phyloP scores from a whole-genome alignment of 2,329 filamentous ascomycete genomes.

The Fusarium subtropicale region DNA sequence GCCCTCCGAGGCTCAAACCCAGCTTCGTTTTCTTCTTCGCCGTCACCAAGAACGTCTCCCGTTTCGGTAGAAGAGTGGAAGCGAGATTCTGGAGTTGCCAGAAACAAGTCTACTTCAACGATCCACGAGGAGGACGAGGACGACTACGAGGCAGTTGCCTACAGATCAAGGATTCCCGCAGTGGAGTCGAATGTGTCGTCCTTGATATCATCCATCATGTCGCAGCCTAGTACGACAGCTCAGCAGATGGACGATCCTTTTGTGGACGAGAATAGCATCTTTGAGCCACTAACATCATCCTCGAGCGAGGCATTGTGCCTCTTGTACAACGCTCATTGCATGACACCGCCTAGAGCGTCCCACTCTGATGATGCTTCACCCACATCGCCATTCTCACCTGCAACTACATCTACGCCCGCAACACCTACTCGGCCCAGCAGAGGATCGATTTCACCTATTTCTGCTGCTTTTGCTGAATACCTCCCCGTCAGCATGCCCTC shows the following conservation, averaged over 20 bases:
- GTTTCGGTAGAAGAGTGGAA: constrained; percentile 58
- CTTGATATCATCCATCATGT: constrained; percentile 31
- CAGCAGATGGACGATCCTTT: constrained; percentile 40
- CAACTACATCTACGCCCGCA: constrained; percentile 27
- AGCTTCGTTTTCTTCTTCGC: constrained; percentile 36
- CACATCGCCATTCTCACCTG: constrained; percentile 7
- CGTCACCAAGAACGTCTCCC: constrained; percentile 39
- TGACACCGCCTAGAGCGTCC: constrained; percentile 36
- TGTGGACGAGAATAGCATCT: constrained; percentile 43
- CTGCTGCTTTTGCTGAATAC: constrained; percentile 28
- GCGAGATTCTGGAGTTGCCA: constrained; percentile 66
- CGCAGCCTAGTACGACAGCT: constrained; percentile 29
- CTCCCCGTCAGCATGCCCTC: constrained; percentile 25
- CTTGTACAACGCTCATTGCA: constrained; percentile 44
- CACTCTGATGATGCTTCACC: constrained; percentile 23
- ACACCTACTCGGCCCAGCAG: constrained; percentile 37
- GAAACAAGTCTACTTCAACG: constrained; percentile 56
- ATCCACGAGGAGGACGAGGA: constrained; percentile 57
- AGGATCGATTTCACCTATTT: constrained; percentile 20
- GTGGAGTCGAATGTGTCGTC: constrained; percentile 32
- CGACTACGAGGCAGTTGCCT: constrained; percentile 46
- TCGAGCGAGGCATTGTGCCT: constrained; percentile 37
- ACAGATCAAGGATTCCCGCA: constrained; percentile 21
- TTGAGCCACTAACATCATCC: constrained; percentile 39
- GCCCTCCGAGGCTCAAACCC: constrained; percentile 56